Evolutionary conservation across 495 filamentous ascomycete genomes (phyloP), one percentile per base, ranked within the genome.

Genomic region (Immersiella caudata): DNA sequence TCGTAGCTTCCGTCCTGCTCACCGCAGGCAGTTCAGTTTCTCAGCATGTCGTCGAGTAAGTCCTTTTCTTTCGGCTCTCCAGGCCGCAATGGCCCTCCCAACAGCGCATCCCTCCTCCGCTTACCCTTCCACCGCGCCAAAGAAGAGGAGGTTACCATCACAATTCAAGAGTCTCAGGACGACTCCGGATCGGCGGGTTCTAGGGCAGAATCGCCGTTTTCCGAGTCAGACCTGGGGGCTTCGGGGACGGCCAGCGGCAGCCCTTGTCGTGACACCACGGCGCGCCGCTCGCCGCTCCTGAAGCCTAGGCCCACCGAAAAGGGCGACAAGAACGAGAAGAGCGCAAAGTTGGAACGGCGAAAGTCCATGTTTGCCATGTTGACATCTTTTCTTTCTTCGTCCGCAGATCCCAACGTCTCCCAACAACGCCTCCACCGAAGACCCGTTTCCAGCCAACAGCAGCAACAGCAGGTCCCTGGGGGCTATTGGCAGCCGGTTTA

Each of bases 31-130:
- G 46, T 24, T 51, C 36, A 26, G 24, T 46, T 25, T 52, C 16
- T 62, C 58, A 40, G 21, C 68, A 73, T 72, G 69, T 35, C 68
- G 62, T 67, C 73, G 27, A 65, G 72, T 76, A 76, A 75, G 73
- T 74, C 60, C 26, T 64, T 56, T 46, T 66, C 59, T 50, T 56
- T 51, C 33, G 54, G 26, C 54, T 52, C 49, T 60, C 62, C 40
- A 18, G 40, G 40, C 40, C 40, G 40, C 40, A 33, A 33, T 33
- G 40, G 40, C 40, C 40, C 14, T 18, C 40, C 56, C 36, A 62
- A 61, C 67, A 65, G 70, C 64, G 6, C 40, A 56, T 70, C 64
- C 58, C 35, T 24, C 50, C 63, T 54, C 60, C 33, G 27, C 36
- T 46, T 65, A 20, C 67, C 27, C 33, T 62, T 40, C 9, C 22